phyloP scores from a whole-genome alignment of 345 rosid genomes.

The Euphorbia peplus region DNA sequence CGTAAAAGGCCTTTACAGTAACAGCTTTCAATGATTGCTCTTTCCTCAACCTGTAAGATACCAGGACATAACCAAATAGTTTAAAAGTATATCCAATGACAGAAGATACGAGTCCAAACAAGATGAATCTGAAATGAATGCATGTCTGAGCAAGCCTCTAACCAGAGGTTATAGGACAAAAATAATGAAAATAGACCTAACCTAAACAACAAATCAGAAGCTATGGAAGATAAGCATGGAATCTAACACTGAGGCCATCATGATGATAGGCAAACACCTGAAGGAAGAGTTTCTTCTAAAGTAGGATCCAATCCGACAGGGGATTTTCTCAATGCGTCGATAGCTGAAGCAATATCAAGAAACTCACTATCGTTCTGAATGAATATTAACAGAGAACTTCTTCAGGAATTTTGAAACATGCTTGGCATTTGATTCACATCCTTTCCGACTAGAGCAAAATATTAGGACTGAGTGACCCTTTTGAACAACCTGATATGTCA shows the following conservation, averaged over 20 bases:
- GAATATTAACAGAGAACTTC: constrained; percentile 43
- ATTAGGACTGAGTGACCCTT: constrained; percentile 90
- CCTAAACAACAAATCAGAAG: constrained; percentile 1
- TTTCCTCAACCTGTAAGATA: constrained; percentile 79
- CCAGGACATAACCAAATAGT: constrained; percentile 8
- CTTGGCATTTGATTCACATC: constrained; percentile 96
- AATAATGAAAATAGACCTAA: constrained; percentile 7
- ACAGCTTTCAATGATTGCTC: constrained; percentile 91
- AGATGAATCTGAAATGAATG: background rate
- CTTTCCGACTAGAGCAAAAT: constrained; percentile 97
- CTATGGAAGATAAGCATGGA: constrained; percentile 25
- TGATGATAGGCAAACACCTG: constrained; percentile 98
- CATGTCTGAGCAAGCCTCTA: background rate
- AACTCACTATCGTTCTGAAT: constrained; percentile 55
- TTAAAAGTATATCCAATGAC: background rate
- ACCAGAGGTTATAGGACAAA: background rate
- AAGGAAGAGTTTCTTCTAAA: constrained; percentile 86
- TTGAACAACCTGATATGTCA: constrained; percentile 70
- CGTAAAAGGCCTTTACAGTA: constrained; percentile 86
- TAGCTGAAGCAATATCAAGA: constrained; percentile 58
- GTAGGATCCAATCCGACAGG: constrained; percentile 91
- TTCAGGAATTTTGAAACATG: constrained; percentile 76
- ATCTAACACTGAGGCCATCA: constrained; percentile 92
- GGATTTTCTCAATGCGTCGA: constrained; percentile 70
- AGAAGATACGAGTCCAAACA: background rate